Evolutionary conservation across 1,284 basidiomycete species (phyloP), one percentile per base, ranked within the genome.

Genomic region (Exobasidium cylindrosporum): DNA sequence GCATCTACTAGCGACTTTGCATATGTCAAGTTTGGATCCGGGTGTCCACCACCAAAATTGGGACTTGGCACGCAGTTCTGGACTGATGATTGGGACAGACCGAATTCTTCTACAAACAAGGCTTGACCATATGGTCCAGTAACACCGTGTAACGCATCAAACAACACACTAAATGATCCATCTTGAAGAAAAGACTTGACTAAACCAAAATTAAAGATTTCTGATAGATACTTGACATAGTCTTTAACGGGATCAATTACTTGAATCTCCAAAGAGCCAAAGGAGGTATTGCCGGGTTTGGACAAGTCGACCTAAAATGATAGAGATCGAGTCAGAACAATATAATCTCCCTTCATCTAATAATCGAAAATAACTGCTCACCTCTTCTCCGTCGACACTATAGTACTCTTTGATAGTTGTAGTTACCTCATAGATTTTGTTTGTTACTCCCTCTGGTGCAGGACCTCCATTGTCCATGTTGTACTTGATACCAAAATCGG

Each of bases 401-500:
- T 91, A 92, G 87, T 97, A 98, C 62, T 83, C 86, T 65, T 84
- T 82, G 81, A 98, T 91, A 44, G 86, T 86, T 84, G 91, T 94
- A 62, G 92, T 93, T 81, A 88, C 88, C 79, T 92, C 90, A 81
- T 86, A 96, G 73, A 98, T 97, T 83, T 88, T 88, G 83, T 98
- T 85, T 23, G 95, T 98, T 62, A 98, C 89, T 69, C 84, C 86
- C 83, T 98, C 95, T 1, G 95, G 93, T 7, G 95, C 95, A 28
- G 95, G 95, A 0, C 95, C 96, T 68, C 95, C 95, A 76, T 98
- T 98, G 50, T 88, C 88, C 62, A 93, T 89, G 83, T 98, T 98
- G 85, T 96, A 97, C 83, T 98, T 98, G 87, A 98, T 97, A 64
- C 95, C 95, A 81, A 98, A 98, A 82, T 98, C 95, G 76, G 91